These are phyloP conservation scores for Aspergillus aculeatus DNA, from an alignment of 2,329 filamentous ascomycete genomes.

Conservation along the genomic window DNA sequence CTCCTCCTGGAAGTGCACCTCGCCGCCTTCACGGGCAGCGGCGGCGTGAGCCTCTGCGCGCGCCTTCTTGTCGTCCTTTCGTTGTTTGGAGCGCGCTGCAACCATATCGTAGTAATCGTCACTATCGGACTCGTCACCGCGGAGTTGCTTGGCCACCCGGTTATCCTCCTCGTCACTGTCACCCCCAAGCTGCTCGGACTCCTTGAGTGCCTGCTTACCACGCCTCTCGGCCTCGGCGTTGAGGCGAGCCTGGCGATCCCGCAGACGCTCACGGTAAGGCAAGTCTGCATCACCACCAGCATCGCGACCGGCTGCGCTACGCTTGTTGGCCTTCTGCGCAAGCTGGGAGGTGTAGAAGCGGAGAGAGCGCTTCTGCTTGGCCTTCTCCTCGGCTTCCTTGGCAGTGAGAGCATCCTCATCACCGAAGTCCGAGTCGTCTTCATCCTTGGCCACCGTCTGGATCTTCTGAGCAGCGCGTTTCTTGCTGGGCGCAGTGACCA, in stretches of 20 bases:
- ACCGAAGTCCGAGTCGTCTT: conserved; percentile 83
- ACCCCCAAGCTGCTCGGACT: conserved; percentile 67
- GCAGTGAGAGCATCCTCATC: conserved; percentile 80
- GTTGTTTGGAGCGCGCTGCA: conserved; percentile 55
- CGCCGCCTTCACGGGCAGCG: conserved; percentile 57
- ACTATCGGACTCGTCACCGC: conserved; percentile 42
- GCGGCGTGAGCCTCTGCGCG: conserved; percentile 56
- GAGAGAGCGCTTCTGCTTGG: conserved; percentile 82
- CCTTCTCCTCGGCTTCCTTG: conserved; percentile 80
- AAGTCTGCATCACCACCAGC: conserved; percentile 58
- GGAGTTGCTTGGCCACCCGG: conserved; percentile 52
- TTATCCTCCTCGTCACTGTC: conserved; percentile 67
- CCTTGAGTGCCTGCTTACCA: conserved; percentile 63
- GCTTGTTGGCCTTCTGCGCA: conserved; percentile 87
- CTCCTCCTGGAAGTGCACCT: conserved; percentile 64
- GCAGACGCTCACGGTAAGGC: conserved; percentile 83
- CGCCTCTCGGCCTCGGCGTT: conserved; percentile 85
- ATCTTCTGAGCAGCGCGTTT: conserved; percentile 45
- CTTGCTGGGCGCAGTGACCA: conserved; percentile 51
- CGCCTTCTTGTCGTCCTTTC: conserved; percentile 74
- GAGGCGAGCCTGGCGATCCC: conserved; percentile 80
- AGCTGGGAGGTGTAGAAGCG: conserved; percentile 99
- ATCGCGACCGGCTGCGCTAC: conserved; percentile 62
- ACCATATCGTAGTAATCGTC: conserved; percentile 84
- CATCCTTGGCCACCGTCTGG: conserved; percentile 35